A percentile compares a stretch with the other conserved stretches of the same genome.
Evolutionary conservation across 1,284 basidiomycete genomes (phyloP).

Genomic region (Ustilago xerochloae): DNA sequence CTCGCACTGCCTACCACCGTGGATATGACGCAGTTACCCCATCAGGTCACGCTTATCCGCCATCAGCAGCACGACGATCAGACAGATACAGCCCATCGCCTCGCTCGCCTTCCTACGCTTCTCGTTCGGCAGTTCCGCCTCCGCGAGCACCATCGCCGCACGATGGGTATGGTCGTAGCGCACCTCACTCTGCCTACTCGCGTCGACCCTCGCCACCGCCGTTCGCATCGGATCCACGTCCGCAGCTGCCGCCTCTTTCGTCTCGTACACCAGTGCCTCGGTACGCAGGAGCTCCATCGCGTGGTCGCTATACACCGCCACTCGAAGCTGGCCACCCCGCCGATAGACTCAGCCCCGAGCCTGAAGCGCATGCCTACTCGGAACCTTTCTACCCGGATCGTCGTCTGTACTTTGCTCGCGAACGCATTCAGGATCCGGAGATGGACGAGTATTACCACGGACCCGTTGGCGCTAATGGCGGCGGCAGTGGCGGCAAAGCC

Average conservation of each 20-base stretch:
- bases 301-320: constrained; percentile 38
- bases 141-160: constrained; percentile 20
- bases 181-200: constrained; percentile 28
- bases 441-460: constrained; percentile 50
- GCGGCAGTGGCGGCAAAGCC: constrained; percentile 12
- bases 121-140: constrained; percentile 15
- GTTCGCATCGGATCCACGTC: constrained; percentile 29
- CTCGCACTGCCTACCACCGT: constrained; percentile 20
- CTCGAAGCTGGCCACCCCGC: constrained; percentile 15
- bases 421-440: constrained; percentile 46
- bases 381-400: constrained; percentile 51
- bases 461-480: constrained; percentile 8
- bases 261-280: constrained; percentile 20
- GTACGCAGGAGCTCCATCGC: constrained; percentile 13
- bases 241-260: constrained; percentile 42
- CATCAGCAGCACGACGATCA: constrained; percentile 8
- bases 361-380: constrained; percentile 28
- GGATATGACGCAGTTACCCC: constrained; percentile 25
- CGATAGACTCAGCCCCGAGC: constrained; percentile 27
- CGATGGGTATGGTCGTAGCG: constrained; percentile 26
- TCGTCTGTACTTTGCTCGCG: constrained; percentile 44
- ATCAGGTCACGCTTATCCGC: constrained; percentile 12
- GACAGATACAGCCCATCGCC: constrained; percentile 48
- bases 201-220: constrained; percentile 32
- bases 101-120: constrained; percentile 34